Percentiles rank a stretch among this genome's conserved stretches.
These are phyloP conservation scores for Magnaporthiopsis rhizophila DNA, from an alignment of 2,329 filamentous ascomycete species.

Conservation along the genomic window DNA sequence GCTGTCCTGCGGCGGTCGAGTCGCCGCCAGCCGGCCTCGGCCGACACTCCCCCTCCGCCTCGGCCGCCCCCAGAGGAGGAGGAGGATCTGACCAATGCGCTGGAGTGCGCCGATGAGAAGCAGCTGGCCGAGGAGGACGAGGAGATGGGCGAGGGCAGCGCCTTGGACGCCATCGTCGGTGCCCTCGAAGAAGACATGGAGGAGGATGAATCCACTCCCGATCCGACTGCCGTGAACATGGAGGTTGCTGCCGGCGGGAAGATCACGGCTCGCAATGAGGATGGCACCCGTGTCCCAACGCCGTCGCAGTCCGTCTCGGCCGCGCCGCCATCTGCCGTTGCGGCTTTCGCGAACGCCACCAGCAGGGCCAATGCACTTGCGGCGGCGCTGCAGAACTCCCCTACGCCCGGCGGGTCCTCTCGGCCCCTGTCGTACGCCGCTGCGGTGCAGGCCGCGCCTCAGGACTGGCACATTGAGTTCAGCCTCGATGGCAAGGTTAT, in stretches of 20 bases:
- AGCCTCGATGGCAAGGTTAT: conserved; percentile 77
- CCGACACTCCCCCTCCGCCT: conserved; percentile 42
- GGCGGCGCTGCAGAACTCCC: conserved; percentile 32
- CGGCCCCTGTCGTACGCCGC: conserved; percentile 76
- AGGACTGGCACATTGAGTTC: conserved; percentile 98
- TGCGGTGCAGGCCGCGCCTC: conserved; percentile 69
- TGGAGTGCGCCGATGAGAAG: conserved; percentile 92
- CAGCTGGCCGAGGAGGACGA: conserved; percentile 69
- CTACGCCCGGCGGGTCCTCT: conserved; percentile 45
- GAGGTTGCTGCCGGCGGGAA: conserved; percentile 82
- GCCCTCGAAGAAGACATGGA: conserved; percentile 82
- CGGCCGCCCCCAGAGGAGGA: conserved; percentile 48
- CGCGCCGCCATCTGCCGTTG: neutral
- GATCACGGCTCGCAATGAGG: conserved; percentile 84
- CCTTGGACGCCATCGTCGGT: conserved; percentile 81
- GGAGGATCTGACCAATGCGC: conserved; percentile 57
- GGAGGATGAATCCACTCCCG: conserved; percentile 61
- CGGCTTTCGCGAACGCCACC: conserved; percentile 28
- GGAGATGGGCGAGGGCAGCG: conserved; percentile 55
- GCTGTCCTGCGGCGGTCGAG: conserved; percentile 52
- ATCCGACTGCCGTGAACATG: conserved; percentile 83
- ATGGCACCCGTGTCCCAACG: conserved; percentile 79
- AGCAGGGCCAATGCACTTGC: conserved; percentile 27
- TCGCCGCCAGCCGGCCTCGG: conserved; percentile 46
- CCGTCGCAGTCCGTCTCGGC: conserved; percentile 50